Evolutionary conservation across 2,329 filamentous ascomycete genomes (phyloP).

Genomic region (Incumbomyces lentus): DNA sequence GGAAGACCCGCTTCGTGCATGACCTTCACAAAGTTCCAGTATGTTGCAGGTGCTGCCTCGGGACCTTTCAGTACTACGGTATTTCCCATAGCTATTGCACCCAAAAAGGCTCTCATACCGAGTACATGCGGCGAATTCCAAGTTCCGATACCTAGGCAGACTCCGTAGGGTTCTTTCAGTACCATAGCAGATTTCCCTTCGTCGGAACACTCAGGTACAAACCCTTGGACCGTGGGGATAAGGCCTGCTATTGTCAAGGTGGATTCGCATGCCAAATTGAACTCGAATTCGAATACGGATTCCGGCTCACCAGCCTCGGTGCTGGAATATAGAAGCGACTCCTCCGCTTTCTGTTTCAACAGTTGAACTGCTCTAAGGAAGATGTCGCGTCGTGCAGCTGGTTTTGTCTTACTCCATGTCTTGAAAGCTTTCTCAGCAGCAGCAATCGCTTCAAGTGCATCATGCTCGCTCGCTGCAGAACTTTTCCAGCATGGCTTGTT

Average conservation of each 20-base stretch:
- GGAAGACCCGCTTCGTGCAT: conserved; percentile 69
- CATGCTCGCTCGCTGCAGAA: conserved; percentile 45
- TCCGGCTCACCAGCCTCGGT: conserved; percentile 46
- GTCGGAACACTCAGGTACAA: conserved; percentile 37
- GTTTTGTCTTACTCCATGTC: conserved; percentile 56
- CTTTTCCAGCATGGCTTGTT: conserved; percentile 45
- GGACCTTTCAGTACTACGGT: conserved; percentile 63
- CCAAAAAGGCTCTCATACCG: conserved; percentile 27
- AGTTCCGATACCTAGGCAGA: conserved; percentile 67
- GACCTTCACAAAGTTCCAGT: conserved; percentile 52
- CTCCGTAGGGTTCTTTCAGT: conserved; percentile 66
- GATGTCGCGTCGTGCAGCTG: conserved; percentile 54
- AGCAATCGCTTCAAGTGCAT: conserved; percentile 46
- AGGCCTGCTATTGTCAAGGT: conserved; percentile 14
- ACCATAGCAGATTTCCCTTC: conserved; percentile 53
- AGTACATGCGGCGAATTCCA: conserved; percentile 48
- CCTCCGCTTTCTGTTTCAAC: conserved; percentile 48
- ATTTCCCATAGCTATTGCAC: conserved; percentile 50
- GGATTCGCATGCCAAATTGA: conserved; percentile 12
- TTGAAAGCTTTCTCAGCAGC: conserved; percentile 59
- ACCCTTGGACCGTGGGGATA: conserved; percentile 28
- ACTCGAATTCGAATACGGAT: conserved; percentile 25
- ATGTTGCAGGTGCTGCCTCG: conserved; percentile 55
- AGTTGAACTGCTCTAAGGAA: conserved; percentile 57
- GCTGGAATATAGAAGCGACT: conserved; percentile 51